Evolutionary conservation across 1,139 yeast genomes (phyloP).

Genomic region (Protomyces lactucae-debilis): DNA sequence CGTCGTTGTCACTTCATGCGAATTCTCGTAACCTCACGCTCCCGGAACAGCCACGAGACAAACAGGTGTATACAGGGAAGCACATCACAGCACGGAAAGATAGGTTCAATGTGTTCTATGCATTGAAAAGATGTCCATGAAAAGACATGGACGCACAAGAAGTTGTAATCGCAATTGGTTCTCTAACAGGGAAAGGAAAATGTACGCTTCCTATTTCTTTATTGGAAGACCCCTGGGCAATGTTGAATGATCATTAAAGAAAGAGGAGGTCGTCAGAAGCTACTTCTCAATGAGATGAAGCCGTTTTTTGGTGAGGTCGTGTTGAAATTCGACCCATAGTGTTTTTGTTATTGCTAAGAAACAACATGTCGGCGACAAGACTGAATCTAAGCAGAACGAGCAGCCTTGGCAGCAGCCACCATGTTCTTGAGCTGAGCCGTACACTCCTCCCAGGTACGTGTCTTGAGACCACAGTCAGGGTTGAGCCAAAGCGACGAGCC

Average conservation of each 20-base stretch:
- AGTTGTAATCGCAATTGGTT: background rate
- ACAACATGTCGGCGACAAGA: no score
- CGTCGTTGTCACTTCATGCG: no score
- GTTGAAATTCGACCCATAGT: background rate
- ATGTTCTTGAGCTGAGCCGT: slow-evolving; percentile 77
- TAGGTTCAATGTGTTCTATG: background rate
- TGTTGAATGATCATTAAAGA: slow-evolving; percentile 1
- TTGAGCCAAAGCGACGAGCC: slow-evolving; percentile 98
- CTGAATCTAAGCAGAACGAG: slow-evolving; percentile 7
- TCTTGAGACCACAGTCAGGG: slow-evolving; percentile 97
- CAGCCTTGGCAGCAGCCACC: slow-evolving; percentile 94
- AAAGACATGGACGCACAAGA: background rate
- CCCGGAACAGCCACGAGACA: no score
- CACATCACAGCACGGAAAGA: no score
- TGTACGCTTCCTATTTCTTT: background rate
- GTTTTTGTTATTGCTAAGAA: background rate
- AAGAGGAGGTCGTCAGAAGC: slow-evolving; percentile 1
- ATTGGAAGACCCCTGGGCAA: background rate
- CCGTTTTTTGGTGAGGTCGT: background rate
- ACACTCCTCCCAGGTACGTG: slow-evolving; percentile 93
- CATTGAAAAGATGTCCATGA: background rate
- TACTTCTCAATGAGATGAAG: background rate
- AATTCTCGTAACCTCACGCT: no score
- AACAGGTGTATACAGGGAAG: no score
- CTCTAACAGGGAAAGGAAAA: background rate